Percentiles rank a stretch among this genome's conserved stretches.
These are phyloP conservation scores for Bremia lactucae DNA, from an alignment of 352 stramenopile species.

Conservation along the genomic window DNA sequence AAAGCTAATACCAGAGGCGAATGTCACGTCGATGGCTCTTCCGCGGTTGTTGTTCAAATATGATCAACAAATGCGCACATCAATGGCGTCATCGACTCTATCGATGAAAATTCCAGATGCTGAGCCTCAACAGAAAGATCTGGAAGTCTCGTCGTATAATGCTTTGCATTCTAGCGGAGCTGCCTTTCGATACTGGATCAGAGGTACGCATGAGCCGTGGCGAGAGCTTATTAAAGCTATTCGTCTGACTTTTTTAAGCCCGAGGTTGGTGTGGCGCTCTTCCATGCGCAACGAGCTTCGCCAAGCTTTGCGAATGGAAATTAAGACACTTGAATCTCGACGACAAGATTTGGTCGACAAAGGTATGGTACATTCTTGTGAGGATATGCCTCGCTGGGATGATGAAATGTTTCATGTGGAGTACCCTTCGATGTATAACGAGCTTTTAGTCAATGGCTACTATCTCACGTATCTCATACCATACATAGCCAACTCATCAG, in stretches of 20 bases:
- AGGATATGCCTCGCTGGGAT: conserved; percentile 42
- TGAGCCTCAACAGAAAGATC: conserved; percentile 35
- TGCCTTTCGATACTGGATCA: conserved; percentile 53
- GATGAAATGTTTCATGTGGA: conserved; percentile 76
- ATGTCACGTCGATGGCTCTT: conserved; percentile 37
- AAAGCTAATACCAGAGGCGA: no score
- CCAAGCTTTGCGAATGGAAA: conserved; percentile 42
- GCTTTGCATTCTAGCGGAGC: conserved; percentile 26
- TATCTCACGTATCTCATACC: conserved; percentile 72
- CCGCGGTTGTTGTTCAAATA: conserved; percentile 64
- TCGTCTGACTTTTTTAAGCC: conserved; percentile 45
- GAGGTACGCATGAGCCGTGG: conserved; percentile 57
- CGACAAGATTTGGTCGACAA: conserved; percentile 5
- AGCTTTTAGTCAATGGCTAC: conserved; percentile 74
- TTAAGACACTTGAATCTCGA: conserved; percentile 29
- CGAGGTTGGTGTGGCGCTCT: conserved; percentile 61
- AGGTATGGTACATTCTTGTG: conserved; percentile 7
- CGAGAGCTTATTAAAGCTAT: conserved; percentile 52
- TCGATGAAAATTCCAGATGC: conserved; percentile 18
- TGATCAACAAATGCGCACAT: conserved; percentile 23
- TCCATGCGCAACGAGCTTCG: conserved; percentile 57
- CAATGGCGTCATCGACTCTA: conserved; percentile 11
- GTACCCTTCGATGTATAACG: conserved; percentile 58
- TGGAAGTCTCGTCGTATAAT: conserved; percentile 25
- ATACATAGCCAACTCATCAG: conserved; percentile 47